phyloP scores from a whole-genome alignment of 164 flowering plant genomes.

The Macadamia tetraphylla region DNA sequence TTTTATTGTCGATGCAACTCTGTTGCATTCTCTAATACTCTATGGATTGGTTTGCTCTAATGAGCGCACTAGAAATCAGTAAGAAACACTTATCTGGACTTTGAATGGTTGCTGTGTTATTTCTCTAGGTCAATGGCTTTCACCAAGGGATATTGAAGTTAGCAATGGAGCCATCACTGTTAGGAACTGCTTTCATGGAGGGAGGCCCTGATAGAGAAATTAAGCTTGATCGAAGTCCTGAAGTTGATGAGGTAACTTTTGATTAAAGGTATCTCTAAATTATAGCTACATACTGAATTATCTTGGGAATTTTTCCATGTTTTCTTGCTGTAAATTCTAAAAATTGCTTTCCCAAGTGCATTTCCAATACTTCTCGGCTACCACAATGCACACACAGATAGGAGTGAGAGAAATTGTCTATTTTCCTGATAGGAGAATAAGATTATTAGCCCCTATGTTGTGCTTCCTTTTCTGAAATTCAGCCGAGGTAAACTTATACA shows the following conservation, averaged over 20 bases:
- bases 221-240: slow-evolving; percentile 81
- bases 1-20: not conserved
- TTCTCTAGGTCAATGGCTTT: slow-evolving; percentile 68
- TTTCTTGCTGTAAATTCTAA: not conserved
- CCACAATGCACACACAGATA: not conserved
- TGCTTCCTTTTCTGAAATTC: not conserved
- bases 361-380: not conserved
- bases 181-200: slow-evolving; percentile 77
- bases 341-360: not conserved
- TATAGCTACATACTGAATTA: not conserved
- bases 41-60: not conserved
- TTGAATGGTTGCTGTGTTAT: not conserved
- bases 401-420: not conserved
- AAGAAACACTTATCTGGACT: not conserved
- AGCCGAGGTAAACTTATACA: slow-evolving; percentile 2
- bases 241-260: slow-evolving; percentile 74
- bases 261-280: not conserved
- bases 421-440: not conserved
- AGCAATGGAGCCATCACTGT: slow-evolving; percentile 93
- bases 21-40: not conserved
- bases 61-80: no score
- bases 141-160: slow-evolving; percentile 87
- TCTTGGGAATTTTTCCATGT: not conserved
- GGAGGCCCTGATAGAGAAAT: slow-evolving; percentile 94
- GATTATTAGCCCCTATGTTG: not conserved